phyloP scores from a whole-genome alignment of 441 rosid genomes.

The Metrosideros polymorpha region DNA sequence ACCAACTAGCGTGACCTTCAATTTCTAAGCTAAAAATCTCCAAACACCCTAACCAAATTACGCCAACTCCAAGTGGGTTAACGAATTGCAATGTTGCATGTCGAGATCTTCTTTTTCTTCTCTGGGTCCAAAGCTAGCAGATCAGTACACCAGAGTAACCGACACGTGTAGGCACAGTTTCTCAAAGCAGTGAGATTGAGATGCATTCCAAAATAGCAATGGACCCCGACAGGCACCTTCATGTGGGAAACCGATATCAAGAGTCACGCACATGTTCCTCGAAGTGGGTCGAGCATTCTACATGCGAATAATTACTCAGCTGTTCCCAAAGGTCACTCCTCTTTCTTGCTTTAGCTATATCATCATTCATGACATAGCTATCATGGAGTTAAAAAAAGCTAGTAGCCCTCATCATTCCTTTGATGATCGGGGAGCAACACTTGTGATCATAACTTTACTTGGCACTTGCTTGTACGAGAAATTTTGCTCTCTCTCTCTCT shows the following conservation, averaged over 20 bases:
- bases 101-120: too few species aligned
- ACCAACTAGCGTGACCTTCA: too few species aligned
- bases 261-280: not conserved
- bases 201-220: not conserved
- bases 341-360: not conserved
- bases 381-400: not conserved
- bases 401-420: not conserved
- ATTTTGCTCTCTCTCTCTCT: not conserved
- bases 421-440: not conserved
- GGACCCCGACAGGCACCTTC: not conserved
- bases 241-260: not conserved
- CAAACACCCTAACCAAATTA: too few species aligned
- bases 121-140: too few species aligned
- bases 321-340: not conserved
- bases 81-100: too few species aligned
- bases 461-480: not conserved
- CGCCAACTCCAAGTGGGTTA: too few species aligned
- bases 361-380: not conserved
- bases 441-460: not conserved
- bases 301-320: not conserved
- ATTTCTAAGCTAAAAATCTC: not conserved
- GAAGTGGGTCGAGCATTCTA: not conserved
- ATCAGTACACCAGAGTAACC: too few species aligned
- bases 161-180: not conserved
- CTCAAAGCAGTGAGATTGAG: not conserved